These are phyloP conservation scores for Bruguiera parviflora DNA, from an alignment of 345 rosid species.

Conservation along the genomic window DNA sequence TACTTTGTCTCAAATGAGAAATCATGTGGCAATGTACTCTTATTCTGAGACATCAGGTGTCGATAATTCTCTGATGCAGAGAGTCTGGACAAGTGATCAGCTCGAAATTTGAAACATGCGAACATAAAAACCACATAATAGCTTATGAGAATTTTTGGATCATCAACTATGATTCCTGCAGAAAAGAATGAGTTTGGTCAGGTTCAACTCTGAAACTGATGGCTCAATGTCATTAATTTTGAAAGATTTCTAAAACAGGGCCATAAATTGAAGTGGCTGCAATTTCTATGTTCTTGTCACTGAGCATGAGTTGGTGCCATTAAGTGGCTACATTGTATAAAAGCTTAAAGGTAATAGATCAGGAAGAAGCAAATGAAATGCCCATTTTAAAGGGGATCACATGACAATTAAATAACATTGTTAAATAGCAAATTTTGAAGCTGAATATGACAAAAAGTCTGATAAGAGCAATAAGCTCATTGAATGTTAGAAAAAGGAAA, in stretches of 20 bases:
- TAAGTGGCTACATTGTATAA: neutral
- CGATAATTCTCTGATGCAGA: conserved; percentile 30
- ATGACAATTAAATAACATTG: neutral
- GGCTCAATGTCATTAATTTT: neutral
- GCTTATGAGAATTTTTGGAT: conserved; percentile 40
- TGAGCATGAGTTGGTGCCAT: neutral
- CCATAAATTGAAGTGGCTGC: neutral
- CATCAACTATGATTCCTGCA: conserved; percentile 43
- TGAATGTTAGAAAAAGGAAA: neutral
- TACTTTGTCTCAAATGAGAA: conserved; percentile 40
- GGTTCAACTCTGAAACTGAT: neutral
- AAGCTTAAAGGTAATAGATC: neutral
- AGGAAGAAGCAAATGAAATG: neutral
- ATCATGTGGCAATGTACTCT: conserved; percentile 30
- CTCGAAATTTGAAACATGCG: conserved; percentile 40
- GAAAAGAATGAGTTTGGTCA: conserved; percentile 8
- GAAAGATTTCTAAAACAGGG: neutral
- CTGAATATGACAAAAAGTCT: neutral
- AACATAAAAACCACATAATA: conserved; percentile 42
- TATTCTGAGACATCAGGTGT: conserved; percentile 27
- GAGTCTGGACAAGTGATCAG: conserved; percentile 37
- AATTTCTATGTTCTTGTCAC: neutral
- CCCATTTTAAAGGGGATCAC: neutral
- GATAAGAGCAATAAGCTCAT: neutral
- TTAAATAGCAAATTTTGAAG: neutral